Base-by-base conservation (phyloP, 257 asterid species). In the Lycium barbarum region DNA sequence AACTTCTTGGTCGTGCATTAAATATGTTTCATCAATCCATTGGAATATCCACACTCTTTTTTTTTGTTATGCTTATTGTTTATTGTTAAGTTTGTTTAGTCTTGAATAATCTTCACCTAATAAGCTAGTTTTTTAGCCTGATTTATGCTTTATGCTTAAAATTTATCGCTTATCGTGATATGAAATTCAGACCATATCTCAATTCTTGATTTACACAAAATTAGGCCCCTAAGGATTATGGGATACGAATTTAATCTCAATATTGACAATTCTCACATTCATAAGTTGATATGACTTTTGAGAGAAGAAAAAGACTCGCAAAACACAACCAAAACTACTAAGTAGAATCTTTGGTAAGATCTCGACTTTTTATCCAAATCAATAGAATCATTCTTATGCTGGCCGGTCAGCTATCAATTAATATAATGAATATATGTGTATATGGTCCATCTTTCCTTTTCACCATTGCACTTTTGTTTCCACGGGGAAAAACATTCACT, bases 401-500 rank as follows among this genome's bases (percentile, higher is more conserved):
- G 45, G 62, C 14, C 36, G 61, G 45, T 74, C 6, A 49, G 38
- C 43, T 47, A 74, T 74, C 81, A 49, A 74, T 12, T 13, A 74
- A 49, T 49, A 9, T 33, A 8, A 40, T 71, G 3, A 40, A 15
- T 15, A 40, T 38, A 40, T 22, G 14, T 63, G 1, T 45, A 22
- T 49, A 35, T 14, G 62, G 62, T 13, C 80, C 36, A 45, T 45
- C 45, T 74, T 74, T 74, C 81, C 17, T 51, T 74, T 74, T 74
- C 62, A 51, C 62, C 61, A 49, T 49, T 74, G 81, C 45, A 74
- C 81, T 49, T 73, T 47, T 73, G 57, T 43, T 43, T 72, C 58
- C 38, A 43, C 57, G 11, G 13, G 58, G 80, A 73, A 73, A 73
- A 45, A 20, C 35, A 22, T 12, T 47, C 36, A 74, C 4, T 11